A percentile compares a stretch with the other conserved stretches of the same genome.
Conservation (phyloP, 2,329 filamentous ascomycete species). For the Clonostachys rhizophaga region DNA sequence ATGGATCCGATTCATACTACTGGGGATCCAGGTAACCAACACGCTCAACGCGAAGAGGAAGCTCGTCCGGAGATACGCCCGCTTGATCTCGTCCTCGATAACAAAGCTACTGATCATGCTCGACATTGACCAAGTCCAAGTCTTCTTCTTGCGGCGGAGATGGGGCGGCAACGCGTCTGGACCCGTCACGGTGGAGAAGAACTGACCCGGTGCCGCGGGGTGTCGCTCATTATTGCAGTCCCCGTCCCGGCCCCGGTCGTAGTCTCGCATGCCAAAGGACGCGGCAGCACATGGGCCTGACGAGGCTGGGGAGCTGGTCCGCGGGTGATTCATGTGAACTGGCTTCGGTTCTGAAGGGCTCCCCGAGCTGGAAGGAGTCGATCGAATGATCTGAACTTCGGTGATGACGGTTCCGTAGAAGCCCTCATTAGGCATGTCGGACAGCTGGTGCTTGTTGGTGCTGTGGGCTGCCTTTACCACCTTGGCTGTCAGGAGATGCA, state of each 20-base stretch:
- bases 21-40: conserved; percentile 59
- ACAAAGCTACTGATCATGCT: conserved; percentile 17
- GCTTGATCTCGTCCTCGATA: conserved; percentile 49
- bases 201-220: neutral
- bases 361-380: conserved; percentile 5
- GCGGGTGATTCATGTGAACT: neutral
- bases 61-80: conserved; percentile 55
- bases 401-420: conserved; percentile 48
- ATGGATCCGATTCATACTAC: conserved; percentile 71
- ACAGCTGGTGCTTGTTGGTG: conserved; percentile 3
- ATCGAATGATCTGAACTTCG: conserved; percentile 40
- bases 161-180: conserved; percentile 3
- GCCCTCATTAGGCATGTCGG: conserved; percentile 18
- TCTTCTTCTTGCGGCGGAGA: conserved; percentile 5
- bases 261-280: neutral
- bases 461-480: neutral
- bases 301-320: neutral
- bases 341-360: conserved; percentile 5
- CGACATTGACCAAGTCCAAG: conserved; percentile 1
- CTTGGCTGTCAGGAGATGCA: neutral
- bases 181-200: neutral
- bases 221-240: neutral
- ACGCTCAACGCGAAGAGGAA: conserved; percentile 58
- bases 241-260: neutral
- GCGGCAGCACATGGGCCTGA: neutral